Conservation (phyloP, 768 basidiomycete species). For the Calvatia gigantea region DNA sequence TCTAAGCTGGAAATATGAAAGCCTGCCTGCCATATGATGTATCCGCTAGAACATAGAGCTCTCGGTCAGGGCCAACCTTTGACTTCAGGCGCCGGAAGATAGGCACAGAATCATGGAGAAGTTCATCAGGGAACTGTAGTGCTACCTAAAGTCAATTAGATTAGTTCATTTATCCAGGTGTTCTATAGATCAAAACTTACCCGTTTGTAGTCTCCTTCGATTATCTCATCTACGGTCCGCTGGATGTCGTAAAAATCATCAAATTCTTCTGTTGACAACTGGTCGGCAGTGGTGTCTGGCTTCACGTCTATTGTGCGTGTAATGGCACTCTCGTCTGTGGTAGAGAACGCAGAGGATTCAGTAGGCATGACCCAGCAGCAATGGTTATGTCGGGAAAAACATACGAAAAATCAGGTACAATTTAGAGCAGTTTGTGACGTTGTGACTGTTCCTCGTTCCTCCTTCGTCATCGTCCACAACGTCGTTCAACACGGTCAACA, state of each 20-base stretch:
- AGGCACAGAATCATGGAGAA: constrained; percentile 81
- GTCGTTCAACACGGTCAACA: neutral
- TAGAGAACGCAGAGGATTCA: constrained; percentile 41
- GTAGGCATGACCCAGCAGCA: constrained; percentile 14
- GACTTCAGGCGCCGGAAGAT: constrained; percentile 69
- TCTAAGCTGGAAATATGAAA: constrained; percentile 4
- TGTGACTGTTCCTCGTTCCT: neutral
- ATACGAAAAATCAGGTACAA: neutral
- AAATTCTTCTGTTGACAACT: constrained; percentile 37
- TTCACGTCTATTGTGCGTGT: constrained; percentile 5
- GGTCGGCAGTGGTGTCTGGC: neutral
- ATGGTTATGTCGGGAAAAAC: neutral
- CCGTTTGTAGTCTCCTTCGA: constrained; percentile 62
- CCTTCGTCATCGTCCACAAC: constrained; percentile 5
- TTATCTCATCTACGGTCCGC: constrained; percentile 58
- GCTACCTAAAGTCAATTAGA: constrained; percentile 56
- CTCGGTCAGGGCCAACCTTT: constrained; percentile 38
- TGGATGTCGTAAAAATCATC: constrained; percentile 74
- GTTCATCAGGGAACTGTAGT: constrained; percentile 94
- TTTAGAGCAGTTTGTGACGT: neutral
- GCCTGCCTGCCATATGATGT: constrained; percentile 94
- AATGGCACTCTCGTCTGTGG: constrained; percentile 37
- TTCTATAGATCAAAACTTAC: constrained; percentile 35
- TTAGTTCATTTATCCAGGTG: neutral
- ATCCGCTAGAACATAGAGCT: constrained; percentile 92